These are phyloP conservation scores for Penicillium polonicum DNA, from an alignment of 2,329 filamentous ascomycete species.

Conservation along the genomic window DNA sequence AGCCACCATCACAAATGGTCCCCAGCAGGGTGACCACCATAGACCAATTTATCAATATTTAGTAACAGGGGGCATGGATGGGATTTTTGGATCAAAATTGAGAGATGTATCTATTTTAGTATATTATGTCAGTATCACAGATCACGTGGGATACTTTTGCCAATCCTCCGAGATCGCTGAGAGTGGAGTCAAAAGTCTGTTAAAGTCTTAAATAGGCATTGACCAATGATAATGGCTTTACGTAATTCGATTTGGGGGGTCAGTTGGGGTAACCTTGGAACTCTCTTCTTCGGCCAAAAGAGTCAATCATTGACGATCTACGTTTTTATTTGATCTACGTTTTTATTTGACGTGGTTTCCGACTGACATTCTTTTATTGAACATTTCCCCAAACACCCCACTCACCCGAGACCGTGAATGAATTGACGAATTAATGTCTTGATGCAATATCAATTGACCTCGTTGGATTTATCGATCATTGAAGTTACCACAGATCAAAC, in stretches of 20 bases:
- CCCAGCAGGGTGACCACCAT: no score
- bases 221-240: constrained; percentile 12
- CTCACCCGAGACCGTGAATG: not conserved
- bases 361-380: not conserved
- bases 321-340: not conserved
- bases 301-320: constrained; percentile 7
- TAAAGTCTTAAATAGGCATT: not conserved
- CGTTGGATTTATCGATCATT: not conserved
- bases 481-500: not conserved
- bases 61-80: no score
- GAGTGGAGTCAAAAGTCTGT: not conserved
- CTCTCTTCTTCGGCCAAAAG: not conserved
- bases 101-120: no score
- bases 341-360: not conserved
- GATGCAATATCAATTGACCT: not conserved
- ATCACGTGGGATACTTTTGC: not conserved
- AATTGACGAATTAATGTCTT: constrained; percentile 6
- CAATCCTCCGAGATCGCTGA: not conserved
- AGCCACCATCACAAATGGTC: no score
- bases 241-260: constrained; percentile 9
- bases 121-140: no score
- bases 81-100: no score
- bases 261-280: not conserved
- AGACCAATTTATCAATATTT: no score
- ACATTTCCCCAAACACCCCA: constrained; percentile 15